These are phyloP conservation scores for Pleomassaria siparia DNA, from an alignment of 2,329 filamentous ascomycete species.

Conservation along the genomic window DNA sequence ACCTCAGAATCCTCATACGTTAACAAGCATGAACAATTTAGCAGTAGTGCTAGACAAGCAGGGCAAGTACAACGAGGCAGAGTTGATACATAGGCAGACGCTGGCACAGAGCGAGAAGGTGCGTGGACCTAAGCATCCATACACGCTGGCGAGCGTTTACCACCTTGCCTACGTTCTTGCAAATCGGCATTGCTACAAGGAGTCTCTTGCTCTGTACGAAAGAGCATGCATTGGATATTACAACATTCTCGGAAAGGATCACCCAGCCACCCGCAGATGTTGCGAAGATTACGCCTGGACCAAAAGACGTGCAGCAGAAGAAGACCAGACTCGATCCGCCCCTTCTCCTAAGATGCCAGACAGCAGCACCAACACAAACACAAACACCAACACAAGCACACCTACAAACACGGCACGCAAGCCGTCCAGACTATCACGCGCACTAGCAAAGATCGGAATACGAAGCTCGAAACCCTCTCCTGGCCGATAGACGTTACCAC, in stretches of 20 bases:
- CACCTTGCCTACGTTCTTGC: conserved; percentile 3
- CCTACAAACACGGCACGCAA: too few species aligned
- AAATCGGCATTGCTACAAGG: conserved; percentile 1
- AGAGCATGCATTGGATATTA: conserved; percentile 4
- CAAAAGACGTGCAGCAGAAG: neutral
- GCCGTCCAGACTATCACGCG: neutral
- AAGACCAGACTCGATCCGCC: neutral
- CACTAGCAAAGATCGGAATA: neutral
- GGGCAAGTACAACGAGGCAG: conserved; percentile 14
- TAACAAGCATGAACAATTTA: conserved; percentile 8
- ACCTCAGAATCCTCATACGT: conserved; percentile 10
- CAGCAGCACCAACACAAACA: neutral
- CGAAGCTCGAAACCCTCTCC: neutral
- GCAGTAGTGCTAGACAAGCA: conserved; percentile 5
- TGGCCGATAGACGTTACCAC: too few species aligned
- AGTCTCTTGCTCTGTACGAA: conserved; percentile 6
- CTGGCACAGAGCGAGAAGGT: too few species aligned
- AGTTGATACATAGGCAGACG: too few species aligned
- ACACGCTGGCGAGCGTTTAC: too few species aligned
- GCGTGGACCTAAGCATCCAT: too few species aligned
- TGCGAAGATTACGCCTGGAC: neutral
- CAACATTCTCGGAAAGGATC: conserved; percentile 4
- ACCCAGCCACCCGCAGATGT: conserved; percentile 7
- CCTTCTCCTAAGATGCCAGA: neutral
- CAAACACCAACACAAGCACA: neutral